A percentile compares a stretch with the other conserved stretches of the same genome.
Conservation (phyloP, 2,329 filamentous ascomycete genomes). For the Penicillium olsonii region DNA sequence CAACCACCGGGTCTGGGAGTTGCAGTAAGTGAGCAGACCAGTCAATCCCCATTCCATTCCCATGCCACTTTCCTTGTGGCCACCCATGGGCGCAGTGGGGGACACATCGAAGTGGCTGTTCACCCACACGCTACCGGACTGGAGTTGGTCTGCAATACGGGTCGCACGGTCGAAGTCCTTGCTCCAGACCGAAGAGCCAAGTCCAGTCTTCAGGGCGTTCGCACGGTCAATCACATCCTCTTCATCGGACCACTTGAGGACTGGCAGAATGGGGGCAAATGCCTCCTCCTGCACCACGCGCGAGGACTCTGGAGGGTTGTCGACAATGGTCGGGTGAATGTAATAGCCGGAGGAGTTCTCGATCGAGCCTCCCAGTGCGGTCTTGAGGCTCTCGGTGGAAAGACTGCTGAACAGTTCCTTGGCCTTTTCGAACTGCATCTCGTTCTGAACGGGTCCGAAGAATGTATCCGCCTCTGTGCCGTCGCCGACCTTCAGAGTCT, state of each 20-base stretch:
- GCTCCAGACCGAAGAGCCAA: slow-evolving; percentile 62
- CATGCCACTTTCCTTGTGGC: slow-evolving; percentile 55
- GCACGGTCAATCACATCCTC: slow-evolving; percentile 60
- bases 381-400: slow-evolving; percentile 54
- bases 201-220: slow-evolving; percentile 55
- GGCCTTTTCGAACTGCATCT: slow-evolving; percentile 64
- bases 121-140: slow-evolving; percentile 63
- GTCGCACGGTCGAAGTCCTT: slow-evolving; percentile 54
- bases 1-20: slow-evolving; percentile 38
- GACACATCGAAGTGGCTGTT: slow-evolving; percentile 47
- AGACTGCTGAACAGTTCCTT: slow-evolving; percentile 59
- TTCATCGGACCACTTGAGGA: slow-evolving; percentile 63
- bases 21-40: slow-evolving; percentile 45
- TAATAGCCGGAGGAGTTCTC: slow-evolving; percentile 55
- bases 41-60: slow-evolving; percentile 50
- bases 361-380: slow-evolving; percentile 53
- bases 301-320: slow-evolving; percentile 58
- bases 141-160: slow-evolving; percentile 55
- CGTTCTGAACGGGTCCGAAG: slow-evolving; percentile 65
- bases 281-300: slow-evolving; percentile 61
- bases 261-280: slow-evolving; percentile 65
- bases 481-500: slow-evolving; percentile 42
- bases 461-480: slow-evolving; percentile 47
- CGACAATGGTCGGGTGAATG: slow-evolving; percentile 60
- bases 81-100: slow-evolving; percentile 47